Conservation (phyloP, 129 eudicot genomes). For the Flaveria linearis region DNA sequence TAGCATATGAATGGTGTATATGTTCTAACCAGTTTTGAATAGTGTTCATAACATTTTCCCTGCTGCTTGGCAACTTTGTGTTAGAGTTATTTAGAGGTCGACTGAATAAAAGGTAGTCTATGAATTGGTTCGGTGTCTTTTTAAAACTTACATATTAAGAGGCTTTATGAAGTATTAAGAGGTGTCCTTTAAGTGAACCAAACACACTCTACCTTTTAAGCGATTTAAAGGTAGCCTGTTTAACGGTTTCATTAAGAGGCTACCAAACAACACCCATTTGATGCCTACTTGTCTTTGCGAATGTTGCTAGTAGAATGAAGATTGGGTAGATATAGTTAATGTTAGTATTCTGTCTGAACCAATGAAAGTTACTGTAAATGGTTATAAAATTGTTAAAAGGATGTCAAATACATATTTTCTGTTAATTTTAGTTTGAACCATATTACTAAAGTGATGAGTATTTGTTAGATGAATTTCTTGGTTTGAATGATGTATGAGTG, state of each 20-base stretch:
- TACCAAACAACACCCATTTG: too few relatives aligned
- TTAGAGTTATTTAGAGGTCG: too few relatives aligned
- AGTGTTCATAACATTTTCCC: neutral
- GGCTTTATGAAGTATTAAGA: too few relatives aligned
- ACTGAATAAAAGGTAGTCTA: too few relatives aligned
- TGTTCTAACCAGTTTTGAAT: neutral
- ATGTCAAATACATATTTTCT: neutral
- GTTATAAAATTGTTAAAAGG: neutral
- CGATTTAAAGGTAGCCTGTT: too few relatives aligned
- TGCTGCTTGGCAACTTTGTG: too few relatives aligned
- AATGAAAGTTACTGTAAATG: conserved; percentile 2
- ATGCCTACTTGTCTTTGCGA: neutral
- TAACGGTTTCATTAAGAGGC: too few relatives aligned
- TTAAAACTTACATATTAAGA: too few relatives aligned
- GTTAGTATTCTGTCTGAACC: neutral
- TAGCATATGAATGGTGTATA: neutral
- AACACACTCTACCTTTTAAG: too few relatives aligned
- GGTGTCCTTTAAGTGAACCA: too few relatives aligned
- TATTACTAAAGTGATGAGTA: conserved; percentile 1
- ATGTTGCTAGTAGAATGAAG: neutral
- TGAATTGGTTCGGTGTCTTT: too few relatives aligned
- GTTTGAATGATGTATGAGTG: neutral
- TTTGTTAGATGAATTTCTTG: neutral
- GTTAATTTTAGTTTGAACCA: neutral
- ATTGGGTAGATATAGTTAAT: neutral